A percentile compares a stretch with the other conserved stretches of the same genome.
Evolutionary conservation across 1,139 yeast genomes (phyloP).

Genomic region (Pichia sp.): DNA sequence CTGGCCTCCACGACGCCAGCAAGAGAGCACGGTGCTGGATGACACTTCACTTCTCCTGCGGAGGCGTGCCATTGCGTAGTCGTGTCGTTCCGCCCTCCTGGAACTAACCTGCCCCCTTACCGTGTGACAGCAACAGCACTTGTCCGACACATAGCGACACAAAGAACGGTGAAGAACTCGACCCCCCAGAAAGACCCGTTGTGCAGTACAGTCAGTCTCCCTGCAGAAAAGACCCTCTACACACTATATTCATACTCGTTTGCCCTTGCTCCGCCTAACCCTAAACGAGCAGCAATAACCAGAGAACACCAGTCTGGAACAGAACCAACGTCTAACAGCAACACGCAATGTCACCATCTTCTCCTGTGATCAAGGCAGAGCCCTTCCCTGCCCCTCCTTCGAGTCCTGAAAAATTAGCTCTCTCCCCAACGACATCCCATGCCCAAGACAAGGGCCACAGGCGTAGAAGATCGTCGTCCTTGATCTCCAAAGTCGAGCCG

Average conservation of each 20-base stretch:
- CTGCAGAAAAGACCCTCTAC: too few relatives aligned
- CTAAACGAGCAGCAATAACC: not conserved
- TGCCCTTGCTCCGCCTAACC: not conserved
- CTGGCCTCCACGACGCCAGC: not conserved
- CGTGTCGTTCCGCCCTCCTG: too few relatives aligned
- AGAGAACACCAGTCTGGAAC: not conserved
- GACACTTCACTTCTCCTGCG: too few relatives aligned
- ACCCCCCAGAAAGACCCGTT: too few relatives aligned
- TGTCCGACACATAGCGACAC: not conserved
- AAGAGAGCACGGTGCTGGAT: not conserved
- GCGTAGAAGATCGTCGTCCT: slow-evolving; percentile 58
- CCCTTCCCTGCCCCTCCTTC: slow-evolving; percentile 29
- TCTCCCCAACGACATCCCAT: slow-evolving; percentile 19
- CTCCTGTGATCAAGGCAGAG: slow-evolving; percentile 19
- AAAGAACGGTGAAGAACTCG: too few relatives aligned
- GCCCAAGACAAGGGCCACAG: slow-evolving; percentile 32
- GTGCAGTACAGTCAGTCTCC: too few relatives aligned
- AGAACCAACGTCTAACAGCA: not conserved
- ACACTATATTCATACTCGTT: not conserved
- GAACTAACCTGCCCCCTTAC: too few relatives aligned
- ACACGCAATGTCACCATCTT: slow-evolving; percentile 13
- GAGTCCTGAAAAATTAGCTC: slow-evolving; percentile 30
- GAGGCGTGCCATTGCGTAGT: too few relatives aligned
- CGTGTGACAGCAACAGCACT: not conserved
- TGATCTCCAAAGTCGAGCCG: slow-evolving; percentile 86